Conservation (phyloP, 2,329 filamentous ascomycete genomes). For the Aspergillus fumigatus region DNA sequence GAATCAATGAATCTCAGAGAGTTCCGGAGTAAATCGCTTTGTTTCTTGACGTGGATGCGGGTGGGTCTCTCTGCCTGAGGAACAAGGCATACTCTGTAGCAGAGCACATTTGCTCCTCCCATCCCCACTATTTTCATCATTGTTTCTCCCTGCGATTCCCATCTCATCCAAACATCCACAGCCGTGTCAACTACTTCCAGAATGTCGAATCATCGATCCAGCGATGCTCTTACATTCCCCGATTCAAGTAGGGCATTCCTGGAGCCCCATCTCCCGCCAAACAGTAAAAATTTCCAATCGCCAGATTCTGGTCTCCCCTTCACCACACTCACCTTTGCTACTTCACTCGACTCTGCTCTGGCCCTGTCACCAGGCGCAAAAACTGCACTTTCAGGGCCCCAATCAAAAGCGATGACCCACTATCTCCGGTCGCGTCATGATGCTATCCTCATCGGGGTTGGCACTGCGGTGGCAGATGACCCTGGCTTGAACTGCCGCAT, state of each 20-base stretch:
- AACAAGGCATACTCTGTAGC: neutral
- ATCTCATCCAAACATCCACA: neutral
- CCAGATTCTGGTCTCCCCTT: constrained; percentile 34
- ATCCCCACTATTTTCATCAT: neutral
- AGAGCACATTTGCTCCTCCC: neutral
- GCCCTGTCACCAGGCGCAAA: constrained; percentile 68
- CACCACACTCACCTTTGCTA: constrained; percentile 81
- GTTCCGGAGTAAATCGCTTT: no score
- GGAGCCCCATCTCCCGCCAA: constrained; percentile 42
- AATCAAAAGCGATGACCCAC: constrained; percentile 91
- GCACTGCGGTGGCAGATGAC: constrained; percentile 78
- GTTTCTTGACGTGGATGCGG: no score
- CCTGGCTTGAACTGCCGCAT: constrained; percentile 84
- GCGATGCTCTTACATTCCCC: constrained; percentile 37
- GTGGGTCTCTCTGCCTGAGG: neutral
- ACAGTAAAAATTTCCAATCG: constrained; percentile 11
- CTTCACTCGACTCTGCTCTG: constrained; percentile 74
- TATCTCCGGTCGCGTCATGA: constrained; percentile 79
- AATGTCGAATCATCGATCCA: constrained; percentile 1
- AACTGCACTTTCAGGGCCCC: constrained; percentile 69
- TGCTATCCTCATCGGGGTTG: constrained; percentile 79
- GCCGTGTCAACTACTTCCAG: neutral
- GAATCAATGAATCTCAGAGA: no score
- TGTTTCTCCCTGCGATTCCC: neutral
- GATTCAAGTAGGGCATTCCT: constrained; percentile 38